Percentiles rank a stretch among this genome's conserved stretches.
These are phyloP conservation scores for Anthoceros angustus DNA, from an alignment of 225 moss, liverwort and hornwort genomes.

Conservation along the genomic window DNA sequence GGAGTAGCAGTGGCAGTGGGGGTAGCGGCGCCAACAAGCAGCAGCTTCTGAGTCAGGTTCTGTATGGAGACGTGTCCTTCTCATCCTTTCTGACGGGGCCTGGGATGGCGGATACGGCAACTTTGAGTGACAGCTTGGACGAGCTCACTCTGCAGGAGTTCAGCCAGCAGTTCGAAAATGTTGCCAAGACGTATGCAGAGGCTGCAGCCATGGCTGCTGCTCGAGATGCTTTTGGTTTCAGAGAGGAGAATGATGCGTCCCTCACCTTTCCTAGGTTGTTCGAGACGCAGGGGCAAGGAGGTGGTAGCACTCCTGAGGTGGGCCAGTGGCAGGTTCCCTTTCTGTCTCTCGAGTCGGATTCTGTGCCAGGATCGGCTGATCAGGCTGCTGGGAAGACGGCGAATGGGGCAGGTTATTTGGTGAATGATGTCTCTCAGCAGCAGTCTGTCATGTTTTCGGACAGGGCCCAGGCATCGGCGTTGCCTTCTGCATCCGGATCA, in stretches of 20 bases:
- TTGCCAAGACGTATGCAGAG: constrained; percentile 2
- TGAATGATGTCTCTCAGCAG: too few relatives aligned
- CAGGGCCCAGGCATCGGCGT: too few relatives aligned
- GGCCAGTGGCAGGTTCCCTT: background rate
- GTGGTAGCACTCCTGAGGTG: background rate
- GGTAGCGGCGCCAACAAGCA: too few relatives aligned
- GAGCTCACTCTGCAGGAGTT: background rate
- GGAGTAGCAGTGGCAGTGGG: background rate
- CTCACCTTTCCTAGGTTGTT: background rate
- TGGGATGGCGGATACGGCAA: background rate
- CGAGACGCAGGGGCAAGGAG: background rate
- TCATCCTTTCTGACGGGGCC: background rate
- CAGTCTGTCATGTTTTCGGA: too few relatives aligned
- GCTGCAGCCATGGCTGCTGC: background rate
- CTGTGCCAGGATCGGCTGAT: background rate
- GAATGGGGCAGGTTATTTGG: background rate
- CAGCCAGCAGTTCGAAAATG: background rate
- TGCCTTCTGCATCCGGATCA: too few relatives aligned
- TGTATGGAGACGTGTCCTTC: background rate
- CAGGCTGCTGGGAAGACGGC: background rate
- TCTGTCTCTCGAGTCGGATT: background rate
- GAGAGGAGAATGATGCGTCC: background rate
- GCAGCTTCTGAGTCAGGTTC: background rate
- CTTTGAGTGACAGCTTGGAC: background rate
- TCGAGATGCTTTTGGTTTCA: background rate